These are phyloP conservation scores for Phanerochaete sordida DNA, from an alignment of 768 basidiomycete genomes.

Conservation along the genomic window DNA sequence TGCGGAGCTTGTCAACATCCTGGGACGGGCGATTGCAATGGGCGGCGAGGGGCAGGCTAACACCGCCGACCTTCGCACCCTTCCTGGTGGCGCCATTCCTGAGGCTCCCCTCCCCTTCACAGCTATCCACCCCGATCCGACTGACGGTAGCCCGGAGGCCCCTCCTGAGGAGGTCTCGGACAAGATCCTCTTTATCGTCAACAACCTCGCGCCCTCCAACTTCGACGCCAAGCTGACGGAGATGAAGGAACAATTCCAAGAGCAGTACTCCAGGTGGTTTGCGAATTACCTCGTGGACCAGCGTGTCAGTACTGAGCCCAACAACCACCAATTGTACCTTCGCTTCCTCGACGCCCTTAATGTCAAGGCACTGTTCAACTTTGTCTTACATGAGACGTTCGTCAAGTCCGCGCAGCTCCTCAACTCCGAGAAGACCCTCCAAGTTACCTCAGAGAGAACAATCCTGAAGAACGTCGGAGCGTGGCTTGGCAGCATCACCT, in stretches of 20 bases:
- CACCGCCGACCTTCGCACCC: slow-evolving; percentile 37
- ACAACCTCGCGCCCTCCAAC: slow-evolving; percentile 94
- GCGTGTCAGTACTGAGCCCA: slow-evolving; percentile 92
- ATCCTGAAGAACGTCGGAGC: slow-evolving; percentile 91
- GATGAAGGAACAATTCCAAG: slow-evolving; percentile 81
- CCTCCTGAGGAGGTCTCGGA: slow-evolving; percentile 90
- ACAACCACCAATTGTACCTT: slow-evolving; percentile 94
- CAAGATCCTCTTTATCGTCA: slow-evolving; percentile 95
- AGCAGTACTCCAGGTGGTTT: slow-evolving; percentile 89
- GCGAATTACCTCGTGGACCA: slow-evolving; percentile 97
- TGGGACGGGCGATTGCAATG: slow-evolving; percentile 67
- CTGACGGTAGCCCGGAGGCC: slow-evolving; percentile 56
- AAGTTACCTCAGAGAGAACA: slow-evolving; percentile 79
- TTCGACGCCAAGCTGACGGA: slow-evolving; percentile 85
- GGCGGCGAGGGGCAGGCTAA: slow-evolving; percentile 39
- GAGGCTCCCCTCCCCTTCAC: slow-evolving; percentile 64
- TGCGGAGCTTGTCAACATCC: slow-evolving; percentile 71
- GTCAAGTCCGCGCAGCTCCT: slow-evolving; percentile 81
- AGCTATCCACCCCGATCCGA: slow-evolving; percentile 68
- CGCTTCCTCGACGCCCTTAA: slow-evolving; percentile 88
- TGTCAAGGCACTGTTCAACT: slow-evolving; percentile 58
- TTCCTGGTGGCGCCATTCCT: slow-evolving; percentile 30
- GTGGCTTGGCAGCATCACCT: slow-evolving; percentile 92
- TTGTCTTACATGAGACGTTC: slow-evolving; percentile 93
- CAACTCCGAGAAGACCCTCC: slow-evolving; percentile 88